Evolutionary conservation across 352 stramenopile species (phyloP).

Genomic region (Pythium scleroteichum): DNA sequence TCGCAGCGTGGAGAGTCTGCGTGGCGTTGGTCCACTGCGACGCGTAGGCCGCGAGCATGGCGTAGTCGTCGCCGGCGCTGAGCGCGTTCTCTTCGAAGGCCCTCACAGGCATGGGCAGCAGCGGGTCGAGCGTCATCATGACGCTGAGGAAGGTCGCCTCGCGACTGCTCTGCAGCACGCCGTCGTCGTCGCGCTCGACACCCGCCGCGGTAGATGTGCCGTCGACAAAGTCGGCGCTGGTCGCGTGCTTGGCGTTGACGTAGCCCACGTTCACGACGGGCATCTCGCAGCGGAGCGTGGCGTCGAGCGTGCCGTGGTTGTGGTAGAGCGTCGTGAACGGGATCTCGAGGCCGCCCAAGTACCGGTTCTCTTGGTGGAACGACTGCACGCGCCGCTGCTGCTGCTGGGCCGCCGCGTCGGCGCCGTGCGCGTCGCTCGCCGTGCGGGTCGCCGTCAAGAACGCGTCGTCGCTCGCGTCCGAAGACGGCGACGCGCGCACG

Average conservation of each 20-base stretch:
- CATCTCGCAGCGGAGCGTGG: conserved; percentile 76
- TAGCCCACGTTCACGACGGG: conserved; percentile 89
- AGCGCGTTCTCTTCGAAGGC: conserved; percentile 23
- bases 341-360: conserved; percentile 80
- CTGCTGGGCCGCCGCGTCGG: not conserved
- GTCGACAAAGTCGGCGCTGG: conserved; percentile 8
- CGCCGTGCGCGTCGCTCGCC: conserved; percentile 17
- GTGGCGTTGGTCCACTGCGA: conserved; percentile 32
- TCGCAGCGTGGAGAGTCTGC: conserved; percentile 23
- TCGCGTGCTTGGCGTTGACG: conserved; percentile 34
- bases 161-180: conserved; percentile 41
- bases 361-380: conserved; percentile 78
- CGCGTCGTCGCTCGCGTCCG: conserved; percentile 32
- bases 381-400: conserved; percentile 42
- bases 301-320: conserved; percentile 73
- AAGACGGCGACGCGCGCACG: conserved; percentile 28
- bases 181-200: conserved; percentile 29
- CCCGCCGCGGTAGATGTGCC: conserved; percentile 9
- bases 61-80: conserved; percentile 21
- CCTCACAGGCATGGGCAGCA: conserved; percentile 55
- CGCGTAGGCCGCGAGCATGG: conserved; percentile 38
- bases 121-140: conserved; percentile 87
- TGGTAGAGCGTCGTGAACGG: conserved; percentile 89
- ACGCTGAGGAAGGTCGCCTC: conserved; percentile 83
- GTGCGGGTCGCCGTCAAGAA: conserved; percentile 15